Percentiles rank a stretch among this genome's conserved stretches.
phyloP scores from a whole-genome alignment of 2,329 filamentous ascomycete species.

The Colletotrichum theobromicola region DNA sequence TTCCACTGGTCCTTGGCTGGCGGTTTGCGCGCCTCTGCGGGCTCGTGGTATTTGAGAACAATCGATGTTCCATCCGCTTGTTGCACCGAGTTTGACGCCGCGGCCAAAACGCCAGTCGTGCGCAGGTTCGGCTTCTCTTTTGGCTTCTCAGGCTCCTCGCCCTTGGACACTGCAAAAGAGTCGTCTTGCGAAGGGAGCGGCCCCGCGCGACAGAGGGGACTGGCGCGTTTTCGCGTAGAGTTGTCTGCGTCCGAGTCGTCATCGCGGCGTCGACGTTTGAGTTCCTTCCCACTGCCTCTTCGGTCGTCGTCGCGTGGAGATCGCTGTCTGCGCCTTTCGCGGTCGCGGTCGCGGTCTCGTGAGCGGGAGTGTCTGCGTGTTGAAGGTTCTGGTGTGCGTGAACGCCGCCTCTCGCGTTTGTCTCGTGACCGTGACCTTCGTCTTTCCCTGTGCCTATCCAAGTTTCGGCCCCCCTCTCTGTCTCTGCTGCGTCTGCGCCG shows the following conservation, averaged over 20 bases:
- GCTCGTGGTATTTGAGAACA: slow-evolving; percentile 95
- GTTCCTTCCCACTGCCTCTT: slow-evolving; percentile 12
- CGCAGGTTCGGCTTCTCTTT: slow-evolving; percentile 91
- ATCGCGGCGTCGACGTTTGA: not conserved
- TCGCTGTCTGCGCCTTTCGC: slow-evolving; percentile 30
- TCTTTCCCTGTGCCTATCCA: slow-evolving; percentile 3
- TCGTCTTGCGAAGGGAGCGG: slow-evolving; percentile 66
- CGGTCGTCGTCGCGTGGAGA: slow-evolving; percentile 27
- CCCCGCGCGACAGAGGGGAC: slow-evolving; percentile 38
- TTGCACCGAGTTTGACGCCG: slow-evolving; percentile 79
- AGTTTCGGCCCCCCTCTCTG: not conserved
- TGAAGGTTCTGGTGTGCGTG: slow-evolving; percentile 12
- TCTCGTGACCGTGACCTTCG: slow-evolving; percentile 8
- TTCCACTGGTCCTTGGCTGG: slow-evolving; percentile 81
- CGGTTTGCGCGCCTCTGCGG: slow-evolving; percentile 88
- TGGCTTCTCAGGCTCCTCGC: slow-evolving; percentile 57
- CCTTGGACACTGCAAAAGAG: slow-evolving; percentile 62
- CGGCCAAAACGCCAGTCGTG: slow-evolving; percentile 81
- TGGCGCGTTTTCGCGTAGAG: slow-evolving; percentile 28
- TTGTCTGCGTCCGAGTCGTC: slow-evolving; percentile 32
- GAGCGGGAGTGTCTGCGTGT: slow-evolving; percentile 9
- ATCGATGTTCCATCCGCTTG: slow-evolving; percentile 77
- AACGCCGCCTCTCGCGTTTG: slow-evolving; percentile 9
- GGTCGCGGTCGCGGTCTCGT: slow-evolving; percentile 25
- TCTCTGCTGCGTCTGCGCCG: slow-evolving; percentile 15